Conservation (phyloP, 768 basidiomycete species). For the Dictyophora rubrovolvata region DNA sequence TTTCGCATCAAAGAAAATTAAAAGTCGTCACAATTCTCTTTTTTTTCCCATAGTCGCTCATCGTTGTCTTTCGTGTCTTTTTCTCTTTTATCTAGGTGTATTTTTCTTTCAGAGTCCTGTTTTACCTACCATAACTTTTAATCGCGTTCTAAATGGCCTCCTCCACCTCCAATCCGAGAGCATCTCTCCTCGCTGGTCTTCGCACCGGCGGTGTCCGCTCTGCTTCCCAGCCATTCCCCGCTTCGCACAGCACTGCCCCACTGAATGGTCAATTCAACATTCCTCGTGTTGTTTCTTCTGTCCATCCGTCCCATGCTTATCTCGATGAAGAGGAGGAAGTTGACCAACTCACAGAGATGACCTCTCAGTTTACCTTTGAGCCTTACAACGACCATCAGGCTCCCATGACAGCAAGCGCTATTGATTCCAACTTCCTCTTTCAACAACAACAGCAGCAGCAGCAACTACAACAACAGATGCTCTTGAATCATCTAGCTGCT, state of each 20-base stretch:
- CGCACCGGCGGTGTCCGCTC: conserved; percentile 86
- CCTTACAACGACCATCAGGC: conserved; percentile 26
- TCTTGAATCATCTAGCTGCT: conserved; percentile 11
- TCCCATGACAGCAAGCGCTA: conserved; percentile 56
- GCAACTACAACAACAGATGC: conserved; percentile 35
- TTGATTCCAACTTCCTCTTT: conserved; percentile 56
- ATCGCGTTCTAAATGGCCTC: conserved; percentile 30
- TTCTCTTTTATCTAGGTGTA: conserved; percentile 14
- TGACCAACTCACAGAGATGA: conserved; percentile 51
- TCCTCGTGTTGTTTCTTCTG: conserved; percentile 40
- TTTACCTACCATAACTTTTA: conserved; percentile 12
- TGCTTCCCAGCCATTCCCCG: conserved; percentile 33
- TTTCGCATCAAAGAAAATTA: conserved; percentile 16
- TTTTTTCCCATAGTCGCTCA: conserved; percentile 23
- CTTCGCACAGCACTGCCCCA: conserved; percentile 64
- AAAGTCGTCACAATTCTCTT: conserved; percentile 30
- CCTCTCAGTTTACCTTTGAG: conserved; percentile 37
- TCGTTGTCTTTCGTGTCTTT: conserved; percentile 14
- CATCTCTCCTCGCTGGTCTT: conserved; percentile 79
- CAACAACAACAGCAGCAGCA: conserved; percentile 43
- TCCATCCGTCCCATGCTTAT: conserved; percentile 33
- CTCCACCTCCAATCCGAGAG: conserved; percentile 43
- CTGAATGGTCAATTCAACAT: conserved; percentile 44
- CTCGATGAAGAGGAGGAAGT: conserved; percentile 41
- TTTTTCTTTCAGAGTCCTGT: conserved; percentile 12